phyloP scores from a whole-genome alignment of 495 filamentous ascomycete species.

The Penicillium bovifimosum region DNA sequence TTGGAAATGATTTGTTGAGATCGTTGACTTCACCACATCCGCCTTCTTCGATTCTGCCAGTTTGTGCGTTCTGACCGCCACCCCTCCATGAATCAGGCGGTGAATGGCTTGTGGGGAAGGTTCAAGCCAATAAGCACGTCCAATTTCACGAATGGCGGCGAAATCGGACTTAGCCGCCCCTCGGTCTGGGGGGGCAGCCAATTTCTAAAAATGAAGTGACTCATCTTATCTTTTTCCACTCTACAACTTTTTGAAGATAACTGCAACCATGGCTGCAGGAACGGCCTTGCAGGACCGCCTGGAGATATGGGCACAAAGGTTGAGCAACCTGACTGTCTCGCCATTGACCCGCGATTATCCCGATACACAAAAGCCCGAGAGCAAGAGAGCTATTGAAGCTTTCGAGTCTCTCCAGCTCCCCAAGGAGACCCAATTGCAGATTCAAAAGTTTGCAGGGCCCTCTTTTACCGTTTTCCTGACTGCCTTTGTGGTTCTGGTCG shows the following conservation, averaged over 20 bases:
- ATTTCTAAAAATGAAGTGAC: conserved; percentile 10
- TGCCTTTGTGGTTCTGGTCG: conserved; percentile 44
- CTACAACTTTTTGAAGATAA: conserved; percentile 12
- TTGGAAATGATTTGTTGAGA: no score
- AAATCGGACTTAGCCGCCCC: conserved; percentile 26
- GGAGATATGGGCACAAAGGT: conserved; percentile 43
- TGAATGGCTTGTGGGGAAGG: conserved; percentile 11
- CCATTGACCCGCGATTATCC: conserved; percentile 49
- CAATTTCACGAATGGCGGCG: conserved; percentile 8
- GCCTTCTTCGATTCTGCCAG: neutral
- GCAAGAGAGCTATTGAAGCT: conserved; percentile 43
- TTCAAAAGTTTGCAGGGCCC: conserved; percentile 39
- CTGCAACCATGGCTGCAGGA: conserved; percentile 38
- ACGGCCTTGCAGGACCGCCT: conserved; percentile 40
- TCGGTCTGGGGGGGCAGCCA: conserved; percentile 6
- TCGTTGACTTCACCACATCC: no score
- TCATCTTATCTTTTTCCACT: conserved; percentile 15
- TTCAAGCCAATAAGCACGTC: conserved; percentile 17
- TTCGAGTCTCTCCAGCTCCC: conserved; percentile 42
- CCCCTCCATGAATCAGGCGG: conserved; percentile 6
- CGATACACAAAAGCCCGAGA: conserved; percentile 33
- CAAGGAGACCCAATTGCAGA: conserved; percentile 29
- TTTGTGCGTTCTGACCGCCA: neutral
- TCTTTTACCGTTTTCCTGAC: conserved; percentile 43
- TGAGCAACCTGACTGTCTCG: conserved; percentile 45